Evolutionary conservation across 1,284 basidiomycete genomes (phyloP).

Genomic region (Anthracocystis walkeri): DNA sequence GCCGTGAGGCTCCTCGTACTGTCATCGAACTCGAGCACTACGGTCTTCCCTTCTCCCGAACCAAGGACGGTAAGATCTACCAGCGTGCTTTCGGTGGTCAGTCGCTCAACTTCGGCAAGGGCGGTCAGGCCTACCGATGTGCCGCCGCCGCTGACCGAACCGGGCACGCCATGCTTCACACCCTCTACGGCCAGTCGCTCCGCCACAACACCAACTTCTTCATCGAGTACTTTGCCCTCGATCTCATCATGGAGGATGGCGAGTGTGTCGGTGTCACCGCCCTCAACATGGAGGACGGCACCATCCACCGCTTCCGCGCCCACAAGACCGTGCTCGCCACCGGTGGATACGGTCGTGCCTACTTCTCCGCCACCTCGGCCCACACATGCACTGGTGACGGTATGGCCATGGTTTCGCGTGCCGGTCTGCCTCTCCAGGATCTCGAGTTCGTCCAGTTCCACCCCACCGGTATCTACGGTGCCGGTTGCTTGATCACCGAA

Average conservation of each 20-base stretch:
- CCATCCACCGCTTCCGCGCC: constrained; percentile 95
- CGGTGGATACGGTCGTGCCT: constrained; percentile 97
- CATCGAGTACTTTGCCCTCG: constrained; percentile 97
- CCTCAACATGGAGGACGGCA: constrained; percentile 99
- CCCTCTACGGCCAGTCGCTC: constrained; percentile 97
- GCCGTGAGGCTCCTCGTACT: constrained; percentile 90
- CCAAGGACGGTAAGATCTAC: constrained; percentile 99
- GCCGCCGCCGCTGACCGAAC: constrained; percentile 99
- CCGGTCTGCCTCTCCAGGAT: constrained; percentile 96
- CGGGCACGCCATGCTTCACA: constrained; percentile 97
- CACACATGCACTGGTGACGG: constrained; percentile 99
- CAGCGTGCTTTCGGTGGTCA: constrained; percentile 99
- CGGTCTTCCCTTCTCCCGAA: constrained; percentile 98
- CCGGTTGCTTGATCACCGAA: constrained; percentile 98
- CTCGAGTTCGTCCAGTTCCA: constrained; percentile 99
- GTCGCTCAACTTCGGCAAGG: constrained; percentile 96
- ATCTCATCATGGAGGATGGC: constrained; percentile 98
- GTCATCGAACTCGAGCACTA: constrained; percentile 98
- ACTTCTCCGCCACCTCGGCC: constrained; percentile 98
- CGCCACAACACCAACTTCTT: constrained; percentile 99
- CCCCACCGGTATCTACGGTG: constrained; percentile 99
- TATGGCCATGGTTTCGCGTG: constrained; percentile 97
- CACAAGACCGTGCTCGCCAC: constrained; percentile 99
- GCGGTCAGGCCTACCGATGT: constrained; percentile 98
- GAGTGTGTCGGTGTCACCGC: constrained; percentile 99